Evolutionary conservation across 148 eudicot genomes (phyloP), one percentile per base, ranked within the genome.

Genomic region (Persicaria tinctoria): DNA sequence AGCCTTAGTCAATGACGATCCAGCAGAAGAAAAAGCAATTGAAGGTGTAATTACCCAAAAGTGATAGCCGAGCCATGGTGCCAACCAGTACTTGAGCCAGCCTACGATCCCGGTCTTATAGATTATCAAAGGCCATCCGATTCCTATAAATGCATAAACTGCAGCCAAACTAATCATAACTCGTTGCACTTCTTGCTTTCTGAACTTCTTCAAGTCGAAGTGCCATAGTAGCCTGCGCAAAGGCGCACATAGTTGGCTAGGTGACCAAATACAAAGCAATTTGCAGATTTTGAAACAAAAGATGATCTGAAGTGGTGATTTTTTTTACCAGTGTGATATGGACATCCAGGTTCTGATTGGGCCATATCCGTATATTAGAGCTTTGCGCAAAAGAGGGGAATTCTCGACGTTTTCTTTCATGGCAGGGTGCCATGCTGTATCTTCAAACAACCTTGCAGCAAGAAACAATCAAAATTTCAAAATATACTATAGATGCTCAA

Each of bases 11-110:
- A 32, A 32, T 32, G 41, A 32, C 0, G 41, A 32, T 6, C 20
- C 51, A 16, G 50, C 5, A 6, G 14, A 11, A 69, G 45, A 14
- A 27, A 27, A 10, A 27, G 8, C 0, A 10, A 4, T 68, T 1
- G 23, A 18, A 11, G 8, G 72, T 32, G 41, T 51, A 27, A 74
- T 75, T 94, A 91, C 97, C 98, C 98, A 94, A 73, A 94, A 94
- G 80, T 94, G 98, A 84, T 90, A 94, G 79, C 97, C 98, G 86
- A 94, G 76, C 97, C 98, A 94, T 18, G 98, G 98, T 88, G 92
- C 89, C 70, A 94, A 81, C 98, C 98, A 94, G 86, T 88, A 94
- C 81, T 94, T 94, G 80, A 94, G 82, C 97, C 97, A 94, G 73
- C 98, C 98, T 49, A 84, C 75, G 38, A 94, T 78, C 59, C 98